Evolutionary conservation across 805 yeast genomes (phyloP).

Genomic region (Teunomyces lycoperdinae): DNA sequence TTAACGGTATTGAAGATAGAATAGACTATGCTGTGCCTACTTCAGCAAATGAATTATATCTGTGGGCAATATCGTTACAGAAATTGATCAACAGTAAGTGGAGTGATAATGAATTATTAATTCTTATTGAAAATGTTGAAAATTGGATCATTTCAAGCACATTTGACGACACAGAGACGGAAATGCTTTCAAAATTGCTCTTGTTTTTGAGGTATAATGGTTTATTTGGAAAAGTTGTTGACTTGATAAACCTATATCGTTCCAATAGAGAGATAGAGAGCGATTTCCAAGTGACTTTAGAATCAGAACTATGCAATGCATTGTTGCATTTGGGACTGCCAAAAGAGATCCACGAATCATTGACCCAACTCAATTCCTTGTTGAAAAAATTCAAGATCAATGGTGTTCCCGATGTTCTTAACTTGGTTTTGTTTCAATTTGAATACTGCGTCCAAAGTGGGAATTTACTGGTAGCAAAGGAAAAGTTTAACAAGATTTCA

Average conservation of each 20-base stretch:
- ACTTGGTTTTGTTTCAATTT: constrained; percentile 30
- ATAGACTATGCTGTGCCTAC: neutral
- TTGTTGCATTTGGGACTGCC: constrained; percentile 5
- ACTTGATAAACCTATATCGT: constrained; percentile 20
- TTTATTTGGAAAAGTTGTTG: constrained; percentile 19
- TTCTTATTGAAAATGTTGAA: constrained; percentile 8
- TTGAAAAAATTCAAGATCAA: constrained; percentile 11
- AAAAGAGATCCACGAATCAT: constrained; percentile 12
- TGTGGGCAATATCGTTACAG: constrained; percentile 21
- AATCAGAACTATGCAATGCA: constrained; percentile 12
- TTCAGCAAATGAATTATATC: neutral
- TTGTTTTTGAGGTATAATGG: constrained; percentile 25
- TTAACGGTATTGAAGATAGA: constrained; percentile 13
- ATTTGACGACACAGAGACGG: constrained; percentile 19
- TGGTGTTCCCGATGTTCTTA: constrained; percentile 14
- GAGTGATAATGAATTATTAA: constrained; percentile 13
- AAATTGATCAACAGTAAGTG: constrained; percentile 19
- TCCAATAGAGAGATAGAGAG: neutral
- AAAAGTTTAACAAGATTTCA: constrained; percentile 21
- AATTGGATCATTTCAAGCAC: constrained; percentile 10
- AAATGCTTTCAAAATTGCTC: constrained; percentile 21
- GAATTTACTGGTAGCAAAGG: constrained; percentile 18
- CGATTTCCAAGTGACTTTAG: constrained; percentile 7
- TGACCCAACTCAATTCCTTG: constrained; percentile 13
- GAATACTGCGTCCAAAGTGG: constrained; percentile 20